Evolutionary conservation across 345 rosid species (phyloP).

Genomic region (Geranium brycei): DNA sequence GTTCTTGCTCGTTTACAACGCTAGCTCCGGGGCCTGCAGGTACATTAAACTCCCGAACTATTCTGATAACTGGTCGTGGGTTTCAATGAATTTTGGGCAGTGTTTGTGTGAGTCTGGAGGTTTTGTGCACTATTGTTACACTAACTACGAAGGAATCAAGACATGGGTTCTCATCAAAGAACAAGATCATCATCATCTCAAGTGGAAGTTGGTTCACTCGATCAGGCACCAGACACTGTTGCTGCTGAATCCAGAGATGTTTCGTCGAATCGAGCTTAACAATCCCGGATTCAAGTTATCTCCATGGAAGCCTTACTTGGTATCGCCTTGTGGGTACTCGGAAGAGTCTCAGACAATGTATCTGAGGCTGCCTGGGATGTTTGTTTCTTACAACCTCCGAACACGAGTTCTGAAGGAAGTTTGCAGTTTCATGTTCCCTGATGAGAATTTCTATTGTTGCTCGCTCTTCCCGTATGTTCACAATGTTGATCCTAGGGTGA

Average conservation of each 20-base stretch:
- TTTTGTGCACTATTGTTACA: constrained; percentile 13
- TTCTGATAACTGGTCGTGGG: constrained; percentile 12
- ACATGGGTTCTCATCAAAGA: constrained; percentile 18
- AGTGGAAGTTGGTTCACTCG: constrained; percentile 14
- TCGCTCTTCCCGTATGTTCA: not conserved
- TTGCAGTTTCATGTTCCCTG: constrained; percentile 11
- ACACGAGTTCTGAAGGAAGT: constrained; percentile 10
- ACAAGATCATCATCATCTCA: constrained; percentile 3
- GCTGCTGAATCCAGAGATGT: constrained; percentile 7
- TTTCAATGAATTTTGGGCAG: constrained; percentile 15
- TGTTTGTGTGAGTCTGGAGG: constrained; percentile 19
- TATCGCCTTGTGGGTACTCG: constrained; percentile 13
- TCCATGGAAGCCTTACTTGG: constrained; percentile 11
- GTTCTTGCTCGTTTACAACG: constrained; percentile 10
- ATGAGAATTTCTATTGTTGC: constrained; percentile 11
- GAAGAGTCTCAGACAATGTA: constrained; percentile 8
- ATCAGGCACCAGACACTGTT: constrained; percentile 7
- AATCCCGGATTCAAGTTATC: not conserved
- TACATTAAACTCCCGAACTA: constrained; percentile 14
- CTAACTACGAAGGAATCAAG: constrained; percentile 21
- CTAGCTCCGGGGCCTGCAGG: constrained; percentile 5
- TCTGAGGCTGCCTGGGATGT: constrained; percentile 13
- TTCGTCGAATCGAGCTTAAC: not conserved
- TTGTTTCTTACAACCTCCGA: constrained; percentile 8
- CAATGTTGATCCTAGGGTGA: not conserved